Conservation (phyloP, 192 early-diverging fungal genomes). For the Podila clonocystis region DNA sequence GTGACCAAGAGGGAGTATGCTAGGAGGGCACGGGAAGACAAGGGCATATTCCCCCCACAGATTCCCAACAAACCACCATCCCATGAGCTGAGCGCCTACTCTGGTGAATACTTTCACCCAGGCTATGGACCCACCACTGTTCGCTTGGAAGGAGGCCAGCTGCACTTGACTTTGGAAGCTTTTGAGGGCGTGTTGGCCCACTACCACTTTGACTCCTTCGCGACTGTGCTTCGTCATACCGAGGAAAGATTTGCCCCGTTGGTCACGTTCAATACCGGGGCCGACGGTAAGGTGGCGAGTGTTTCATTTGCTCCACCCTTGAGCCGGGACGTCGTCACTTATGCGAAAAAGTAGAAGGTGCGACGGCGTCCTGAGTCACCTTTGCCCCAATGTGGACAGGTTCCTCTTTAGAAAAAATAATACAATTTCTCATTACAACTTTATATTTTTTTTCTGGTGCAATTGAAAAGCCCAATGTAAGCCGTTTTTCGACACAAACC, state of each 20-base stretch:
- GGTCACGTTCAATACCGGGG: not conserved
- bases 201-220: conserved; percentile 7
- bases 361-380: no score
- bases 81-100: not conserved
- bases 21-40: not conserved
- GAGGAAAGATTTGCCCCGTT: no score
- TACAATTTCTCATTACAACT: no score
- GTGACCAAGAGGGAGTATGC: not conserved
- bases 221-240: no score
- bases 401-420: no score
- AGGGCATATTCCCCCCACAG: not conserved
- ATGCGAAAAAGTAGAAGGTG: no score
- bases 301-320: no score
- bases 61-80: not conserved
- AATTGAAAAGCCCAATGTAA: no score
- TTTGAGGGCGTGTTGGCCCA: not conserved
- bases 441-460: no score
- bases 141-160: not conserved
- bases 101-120: conserved; percentile 3
- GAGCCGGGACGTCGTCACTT: no score
- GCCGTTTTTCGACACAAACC: no score
- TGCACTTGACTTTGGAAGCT: not conserved
- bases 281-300: not conserved
- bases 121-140: not conserved
- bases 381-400: no score